These are phyloP conservation scores for Hypoxylon sp. DNA, from an alignment of 2,329 filamentous ascomycete species.

Conservation along the genomic window DNA sequence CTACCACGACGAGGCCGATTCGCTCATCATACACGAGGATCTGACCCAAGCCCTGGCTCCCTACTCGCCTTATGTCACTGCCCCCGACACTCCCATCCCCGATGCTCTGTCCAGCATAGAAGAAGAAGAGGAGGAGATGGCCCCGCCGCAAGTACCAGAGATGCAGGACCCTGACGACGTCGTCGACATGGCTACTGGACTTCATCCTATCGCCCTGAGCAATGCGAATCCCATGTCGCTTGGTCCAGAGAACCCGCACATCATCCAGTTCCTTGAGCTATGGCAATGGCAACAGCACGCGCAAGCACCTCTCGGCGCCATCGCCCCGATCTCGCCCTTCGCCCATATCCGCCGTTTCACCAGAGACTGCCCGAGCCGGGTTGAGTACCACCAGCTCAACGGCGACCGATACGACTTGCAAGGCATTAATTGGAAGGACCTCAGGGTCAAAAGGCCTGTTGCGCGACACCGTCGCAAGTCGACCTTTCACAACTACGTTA, in stretches of 20 bases:
- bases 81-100: constrained; percentile 1
- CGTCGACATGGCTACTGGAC: constrained; percentile 24
- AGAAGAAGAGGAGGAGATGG: neutral
- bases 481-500: constrained; percentile 67
- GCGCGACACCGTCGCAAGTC: constrained; percentile 57
- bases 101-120: neutral
- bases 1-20: constrained; percentile 7
- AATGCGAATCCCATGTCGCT: constrained; percentile 49
- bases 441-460: constrained; percentile 58
- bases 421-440: constrained; percentile 63
- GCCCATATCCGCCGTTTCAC: constrained; percentile 29
- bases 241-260: constrained; percentile 58
- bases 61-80: constrained; percentile 14
- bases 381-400: constrained; percentile 57
- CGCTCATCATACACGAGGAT: constrained; percentile 11
- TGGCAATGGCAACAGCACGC: constrained; percentile 52
- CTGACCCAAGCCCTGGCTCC: constrained; percentile 2
- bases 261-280: constrained; percentile 58
- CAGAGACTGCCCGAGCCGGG: constrained; percentile 32
- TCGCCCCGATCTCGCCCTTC: constrained; percentile 32
- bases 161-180: constrained; percentile 30
- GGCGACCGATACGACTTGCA: constrained; percentile 67
- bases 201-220: constrained; percentile 45
- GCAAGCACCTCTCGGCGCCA: constrained; percentile 41
- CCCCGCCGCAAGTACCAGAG: constrained; percentile 1